These are phyloP conservation scores for Didymella arachidicola DNA, from an alignment of 2,329 filamentous ascomycete genomes.

Conservation along the genomic window DNA sequence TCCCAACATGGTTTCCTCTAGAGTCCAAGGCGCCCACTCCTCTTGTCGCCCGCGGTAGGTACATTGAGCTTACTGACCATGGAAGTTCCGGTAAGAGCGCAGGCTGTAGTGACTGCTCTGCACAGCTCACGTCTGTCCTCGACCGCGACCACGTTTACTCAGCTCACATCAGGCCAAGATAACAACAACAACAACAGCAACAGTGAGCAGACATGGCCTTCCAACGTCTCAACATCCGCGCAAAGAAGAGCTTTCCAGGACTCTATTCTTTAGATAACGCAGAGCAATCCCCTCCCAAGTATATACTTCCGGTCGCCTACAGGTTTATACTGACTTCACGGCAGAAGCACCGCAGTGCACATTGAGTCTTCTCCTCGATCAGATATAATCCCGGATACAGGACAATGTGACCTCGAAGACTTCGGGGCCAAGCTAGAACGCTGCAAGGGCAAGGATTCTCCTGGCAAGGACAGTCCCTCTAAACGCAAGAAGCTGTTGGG, in stretches of 20 bases:
- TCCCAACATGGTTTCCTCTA: not conserved
- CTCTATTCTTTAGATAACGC: conserved; percentile 33
- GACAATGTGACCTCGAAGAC: conserved; percentile 22
- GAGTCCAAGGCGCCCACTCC: not conserved
- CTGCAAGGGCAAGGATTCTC: conserved; percentile 23
- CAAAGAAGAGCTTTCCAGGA: conserved; percentile 43
- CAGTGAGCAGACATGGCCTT: conserved; percentile 35
- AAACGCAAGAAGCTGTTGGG: conserved; percentile 38
- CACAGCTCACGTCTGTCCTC: not conserved
- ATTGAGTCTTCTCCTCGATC: not conserved
- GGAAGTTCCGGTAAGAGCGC: not conserved
- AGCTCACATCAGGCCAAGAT: not conserved
- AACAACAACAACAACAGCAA: not conserved
- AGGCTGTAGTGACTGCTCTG: not conserved
- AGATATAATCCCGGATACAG: not conserved
- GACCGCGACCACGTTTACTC: not conserved
- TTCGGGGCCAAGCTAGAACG: conserved; percentile 23
- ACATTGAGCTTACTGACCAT: not conserved
- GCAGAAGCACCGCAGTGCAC: not conserved
- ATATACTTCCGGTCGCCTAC: not conserved
- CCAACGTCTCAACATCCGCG: conserved; percentile 36
- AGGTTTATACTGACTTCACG: not conserved
- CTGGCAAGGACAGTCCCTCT: conserved; percentile 36
- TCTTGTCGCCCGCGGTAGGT: not conserved
- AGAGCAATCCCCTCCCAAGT: conserved; percentile 16